Evolutionary conservation across 148 eudicot species (phyloP).

Genomic region (Fagopyrum tataricum): DNA sequence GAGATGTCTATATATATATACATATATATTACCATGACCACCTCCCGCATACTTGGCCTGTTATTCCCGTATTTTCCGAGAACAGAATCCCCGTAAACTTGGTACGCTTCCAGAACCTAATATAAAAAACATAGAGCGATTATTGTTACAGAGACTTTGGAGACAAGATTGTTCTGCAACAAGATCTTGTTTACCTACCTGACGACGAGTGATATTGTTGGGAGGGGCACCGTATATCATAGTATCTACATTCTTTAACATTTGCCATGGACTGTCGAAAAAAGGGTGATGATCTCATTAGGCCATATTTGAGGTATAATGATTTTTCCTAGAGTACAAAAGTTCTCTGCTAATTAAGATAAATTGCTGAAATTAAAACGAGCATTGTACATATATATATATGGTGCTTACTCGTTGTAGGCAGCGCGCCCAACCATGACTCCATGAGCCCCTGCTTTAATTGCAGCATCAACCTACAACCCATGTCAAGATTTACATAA

Average conservation of each 20-base stretch:
- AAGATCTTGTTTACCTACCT: constrained; percentile 33
- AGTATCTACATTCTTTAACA: constrained; percentile 64
- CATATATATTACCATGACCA: constrained; percentile 59
- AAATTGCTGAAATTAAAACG: not conserved
- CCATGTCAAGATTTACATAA: constrained; percentile 5
- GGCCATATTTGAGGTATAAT: not conserved
- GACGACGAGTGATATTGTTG: constrained; percentile 61
- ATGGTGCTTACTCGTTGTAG: constrained; percentile 46
- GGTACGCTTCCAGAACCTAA: constrained; percentile 79
- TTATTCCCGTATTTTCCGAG: constrained; percentile 55
- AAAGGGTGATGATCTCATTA: constrained; percentile 17
- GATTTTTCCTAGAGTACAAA: not conserved
- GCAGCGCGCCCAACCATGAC: constrained; percentile 98
- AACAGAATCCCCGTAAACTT: constrained; percentile 75
- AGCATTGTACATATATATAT: not conserved
- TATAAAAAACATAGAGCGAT: not conserved
- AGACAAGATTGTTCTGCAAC: not conserved
- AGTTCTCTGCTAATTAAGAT: not conserved
- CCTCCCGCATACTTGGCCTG: constrained; percentile 69
- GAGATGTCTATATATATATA: not conserved
- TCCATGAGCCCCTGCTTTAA: constrained; percentile 81
- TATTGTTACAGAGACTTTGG: not conserved
- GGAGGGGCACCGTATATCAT: constrained; percentile 78
- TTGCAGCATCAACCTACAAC: constrained; percentile 76
- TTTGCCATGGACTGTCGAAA: constrained; percentile 70